Evolutionary conservation across 192 early-diverging fungal species (phyloP).

Genomic region (Gryganskiella cystojenkinii): DNA sequence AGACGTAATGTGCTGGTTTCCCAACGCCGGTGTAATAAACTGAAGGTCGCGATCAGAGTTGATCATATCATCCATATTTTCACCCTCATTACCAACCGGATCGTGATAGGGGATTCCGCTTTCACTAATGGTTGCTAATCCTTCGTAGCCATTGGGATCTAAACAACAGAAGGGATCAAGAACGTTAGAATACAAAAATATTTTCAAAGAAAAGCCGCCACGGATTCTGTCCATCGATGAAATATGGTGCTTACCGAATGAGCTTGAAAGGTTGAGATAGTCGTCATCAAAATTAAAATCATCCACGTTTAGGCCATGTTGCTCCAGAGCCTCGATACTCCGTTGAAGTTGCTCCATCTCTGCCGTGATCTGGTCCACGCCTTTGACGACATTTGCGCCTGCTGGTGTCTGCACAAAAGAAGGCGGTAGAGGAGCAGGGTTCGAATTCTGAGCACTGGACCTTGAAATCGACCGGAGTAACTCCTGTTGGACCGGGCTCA

Average conservation of each 20-base stretch:
- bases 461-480: constrained; percentile 45
- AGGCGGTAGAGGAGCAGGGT: constrained; percentile 17
- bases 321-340: constrained; percentile 42
- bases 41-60: constrained; percentile 25
- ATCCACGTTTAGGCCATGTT: constrained; percentile 34
- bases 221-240: no score
- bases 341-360: constrained; percentile 45
- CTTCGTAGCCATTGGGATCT: constrained; percentile 16
- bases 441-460: constrained; percentile 30
- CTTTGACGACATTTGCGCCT: constrained; percentile 30
- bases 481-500: constrained; percentile 35
- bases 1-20: constrained; percentile 17
- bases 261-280: constrained; percentile 12
- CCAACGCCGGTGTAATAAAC: constrained; percentile 16
- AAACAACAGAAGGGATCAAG: neutral
- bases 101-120: constrained; percentile 10
- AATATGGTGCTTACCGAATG: constrained; percentile 17
- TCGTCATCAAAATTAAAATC: constrained; percentile 38
- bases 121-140: constrained; percentile 11
- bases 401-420: constrained; percentile 38
- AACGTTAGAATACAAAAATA: neutral
- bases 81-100: constrained; percentile 3
- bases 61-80: constrained; percentile 28
- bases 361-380: constrained; percentile 35
- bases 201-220: neutral